Conservation (phyloP, 805 yeast species). For the Spathaspora hagerdaliae region DNA sequence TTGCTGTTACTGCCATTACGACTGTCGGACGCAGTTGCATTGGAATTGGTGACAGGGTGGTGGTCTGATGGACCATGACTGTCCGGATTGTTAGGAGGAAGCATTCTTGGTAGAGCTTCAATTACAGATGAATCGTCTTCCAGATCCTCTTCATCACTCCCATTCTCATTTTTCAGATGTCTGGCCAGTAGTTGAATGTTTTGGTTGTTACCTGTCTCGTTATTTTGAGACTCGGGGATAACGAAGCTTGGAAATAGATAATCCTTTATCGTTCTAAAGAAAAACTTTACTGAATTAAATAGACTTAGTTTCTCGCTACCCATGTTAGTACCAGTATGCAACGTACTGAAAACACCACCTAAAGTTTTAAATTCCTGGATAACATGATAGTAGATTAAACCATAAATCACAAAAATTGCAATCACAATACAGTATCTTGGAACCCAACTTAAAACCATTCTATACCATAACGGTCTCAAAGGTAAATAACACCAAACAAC, state of each 20-base stretch:
- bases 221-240: conserved; percentile 18
- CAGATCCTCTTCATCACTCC: conserved; percentile 19
- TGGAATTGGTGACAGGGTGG: background rate
- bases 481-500: conserved; percentile 82
- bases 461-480: conserved; percentile 65
- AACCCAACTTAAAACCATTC: conserved; percentile 73
- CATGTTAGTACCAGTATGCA: conserved; percentile 14
- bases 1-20: background rate
- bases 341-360: conserved; percentile 41
- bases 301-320: conserved; percentile 26
- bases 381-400: conserved; percentile 70
- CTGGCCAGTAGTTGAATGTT: conserved; percentile 3
- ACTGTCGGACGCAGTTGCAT: background rate
- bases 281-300: conserved; percentile 28
- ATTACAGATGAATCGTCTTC: conserved; percentile 16
- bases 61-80: background rate
- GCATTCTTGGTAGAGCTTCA: background rate
- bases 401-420: conserved; percentile 59
- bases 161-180: conserved; percentile 2
- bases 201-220: background rate
- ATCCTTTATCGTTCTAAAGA: conserved; percentile 18
- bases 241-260: conserved; percentile 23
- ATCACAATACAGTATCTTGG: conserved; percentile 70
- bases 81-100: background rate
- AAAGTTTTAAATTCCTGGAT: conserved; percentile 54